Conservation (phyloP, 2,329 filamentous ascomycete genomes). For the Plectosphaerella cucumerina region DNA sequence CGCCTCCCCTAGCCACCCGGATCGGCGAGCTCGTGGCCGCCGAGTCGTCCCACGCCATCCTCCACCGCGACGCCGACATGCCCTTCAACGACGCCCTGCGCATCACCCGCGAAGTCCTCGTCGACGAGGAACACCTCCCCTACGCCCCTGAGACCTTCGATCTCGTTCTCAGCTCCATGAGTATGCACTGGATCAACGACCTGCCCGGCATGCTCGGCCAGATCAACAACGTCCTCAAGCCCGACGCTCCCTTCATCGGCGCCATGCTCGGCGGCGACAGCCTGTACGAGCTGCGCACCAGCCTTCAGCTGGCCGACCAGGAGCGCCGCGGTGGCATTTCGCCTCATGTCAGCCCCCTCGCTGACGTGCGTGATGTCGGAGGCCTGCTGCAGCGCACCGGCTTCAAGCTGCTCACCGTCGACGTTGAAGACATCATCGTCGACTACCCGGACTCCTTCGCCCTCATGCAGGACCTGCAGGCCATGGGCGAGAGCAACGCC, state of each 20-base stretch:
- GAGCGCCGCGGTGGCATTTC: conserved; percentile 89
- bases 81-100: conserved; percentile 71
- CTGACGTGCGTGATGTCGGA: conserved; percentile 87
- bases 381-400: conserved; percentile 81
- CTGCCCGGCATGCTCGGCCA: conserved; percentile 79
- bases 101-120: conserved; percentile 71
- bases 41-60: conserved; percentile 72
- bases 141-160: conserved; percentile 78
- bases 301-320: conserved; percentile 85
- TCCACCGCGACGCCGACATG: conserved; percentile 73
- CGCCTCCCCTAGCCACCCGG: conserved; percentile 64
- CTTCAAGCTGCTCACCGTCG: conserved; percentile 94
- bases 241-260: conserved; percentile 86
- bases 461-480: conserved; percentile 89
- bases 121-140: conserved; percentile 72
- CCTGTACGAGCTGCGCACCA: conserved; percentile 88
- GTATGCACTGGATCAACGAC: conserved; percentile 97
- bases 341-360: conserved; percentile 85
- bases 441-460: conserved; percentile 89
- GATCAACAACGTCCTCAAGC: conserved; percentile 82
- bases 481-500: conserved; percentile 94
- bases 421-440: conserved; percentile 95
- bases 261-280: conserved; percentile 97
- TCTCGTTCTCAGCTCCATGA: conserved; percentile 82
- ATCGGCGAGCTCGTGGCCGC: conserved; percentile 74